A percentile compares a stretch with the other conserved stretches of the same genome.
These are phyloP conservation scores for Beta vulgaris DNA, from an alignment of 148 eudicot species.

Conservation along the genomic window DNA sequence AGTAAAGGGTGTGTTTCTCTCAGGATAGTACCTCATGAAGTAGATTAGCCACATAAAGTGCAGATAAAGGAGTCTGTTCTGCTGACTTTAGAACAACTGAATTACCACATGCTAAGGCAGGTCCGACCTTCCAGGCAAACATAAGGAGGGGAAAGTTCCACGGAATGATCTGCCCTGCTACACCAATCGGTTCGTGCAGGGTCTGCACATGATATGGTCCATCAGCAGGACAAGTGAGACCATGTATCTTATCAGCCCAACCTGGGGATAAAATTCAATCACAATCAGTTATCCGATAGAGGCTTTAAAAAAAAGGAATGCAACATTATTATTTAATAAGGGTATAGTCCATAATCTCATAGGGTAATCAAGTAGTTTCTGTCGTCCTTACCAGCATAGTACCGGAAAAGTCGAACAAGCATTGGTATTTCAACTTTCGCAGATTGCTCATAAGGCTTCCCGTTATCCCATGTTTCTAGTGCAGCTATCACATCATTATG, in stretches of 20 bases:
- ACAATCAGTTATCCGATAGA: background rate
- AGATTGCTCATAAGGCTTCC: conserved; percentile 66
- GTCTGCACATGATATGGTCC: conserved; percentile 50
- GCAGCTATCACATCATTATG: conserved; percentile 74
- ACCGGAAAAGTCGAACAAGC: conserved; percentile 56
- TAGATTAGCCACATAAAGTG: conserved; percentile 51
- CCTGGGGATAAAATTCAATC: conserved; percentile 34
- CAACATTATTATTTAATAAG: background rate
- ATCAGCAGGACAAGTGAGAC: conserved; percentile 60
- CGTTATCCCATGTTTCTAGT: conserved; percentile 81
- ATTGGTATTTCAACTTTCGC: conserved; percentile 62
- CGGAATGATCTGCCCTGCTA: conserved; percentile 62
- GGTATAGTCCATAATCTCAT: background rate
- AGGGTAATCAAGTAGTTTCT: background rate
- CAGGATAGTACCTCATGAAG: conserved; percentile 46
- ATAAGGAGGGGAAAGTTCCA: conserved; percentile 72
- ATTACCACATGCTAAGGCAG: conserved; percentile 66
- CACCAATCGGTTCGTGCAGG: conserved; percentile 63
- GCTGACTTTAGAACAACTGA: conserved; percentile 54
- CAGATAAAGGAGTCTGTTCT: conserved; percentile 62
- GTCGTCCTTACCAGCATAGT: conserved; percentile 58
- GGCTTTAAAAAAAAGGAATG: background rate
- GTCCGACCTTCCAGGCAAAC: conserved; percentile 69
- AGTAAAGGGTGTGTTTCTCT: background rate
- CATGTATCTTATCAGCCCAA: conserved; percentile 74